Base-by-base conservation (phyloP, 192 early-diverging fungal genomes). In the Entomortierella chlamydospora region DNA sequence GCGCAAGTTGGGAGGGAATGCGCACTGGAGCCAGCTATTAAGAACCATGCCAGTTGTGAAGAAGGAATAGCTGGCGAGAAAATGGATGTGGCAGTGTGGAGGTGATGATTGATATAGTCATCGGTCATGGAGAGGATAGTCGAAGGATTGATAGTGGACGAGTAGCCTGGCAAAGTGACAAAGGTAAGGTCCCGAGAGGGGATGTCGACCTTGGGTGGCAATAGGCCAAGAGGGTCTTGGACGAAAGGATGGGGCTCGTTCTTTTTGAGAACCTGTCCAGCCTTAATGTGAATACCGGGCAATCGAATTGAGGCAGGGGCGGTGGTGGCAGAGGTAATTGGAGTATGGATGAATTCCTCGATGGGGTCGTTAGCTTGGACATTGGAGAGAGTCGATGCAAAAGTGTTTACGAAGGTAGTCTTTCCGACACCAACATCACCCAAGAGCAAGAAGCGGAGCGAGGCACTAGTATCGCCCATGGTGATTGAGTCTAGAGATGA, bases 401-500 rank as follows among this genome's bases (percentile, higher is more conserved):
- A 78, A 1, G 74, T 66, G 56, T 60, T 45, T 50, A 79, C 20
- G 43, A 79, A 79, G 23, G 62, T 1, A 31, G 57, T 39, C 53
- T 70, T 79, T 49, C 68, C 67, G 10, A 79, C 68, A 17, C 76
- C 76, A 7, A 70, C 68, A 41, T 79, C 76, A n/a, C 74, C 74
- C 30, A 78, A 56, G 13, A 78, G 55, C 5, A 78, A 42, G 25
- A 78, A 78, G 22, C 74, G 74, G 18, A 78, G 61, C 17, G 74
- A 63, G 15, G 52, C 52, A 28, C 13, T 28, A 15, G 9, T 54
- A 10, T 54, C 52, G 11, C 28, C 52, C 52, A 54, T 54, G 11
- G 52, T 54, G 28, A 18, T 4, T 2, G 10, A 54, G 52, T 50
- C 47, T 10, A 50, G 18, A 3, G 10, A 37, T 50, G 17, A 17